These are phyloP conservation scores for Recurvomyces mirabilis DNA, from an alignment of 495 filamentous ascomycete genomes.

Conservation along the genomic window DNA sequence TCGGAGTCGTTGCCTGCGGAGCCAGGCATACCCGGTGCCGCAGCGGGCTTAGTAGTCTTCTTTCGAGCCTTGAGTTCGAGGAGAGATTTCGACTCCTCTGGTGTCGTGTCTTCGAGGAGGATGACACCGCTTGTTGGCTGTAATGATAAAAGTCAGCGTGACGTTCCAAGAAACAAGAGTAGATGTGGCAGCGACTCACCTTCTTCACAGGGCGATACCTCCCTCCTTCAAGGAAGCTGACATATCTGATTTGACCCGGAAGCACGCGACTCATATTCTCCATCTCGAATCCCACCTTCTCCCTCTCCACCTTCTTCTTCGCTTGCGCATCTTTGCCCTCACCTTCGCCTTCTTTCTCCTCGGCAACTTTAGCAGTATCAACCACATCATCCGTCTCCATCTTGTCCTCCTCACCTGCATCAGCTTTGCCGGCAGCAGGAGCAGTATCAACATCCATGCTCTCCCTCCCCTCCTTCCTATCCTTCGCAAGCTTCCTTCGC, in stretches of 20 bases:
- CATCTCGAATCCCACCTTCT: conserved; percentile 90
- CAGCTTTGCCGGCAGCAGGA: conserved; percentile 54
- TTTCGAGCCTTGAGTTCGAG: conserved; percentile 84
- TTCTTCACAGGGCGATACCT: conserved; percentile 95
- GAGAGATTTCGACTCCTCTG: conserved; percentile 62
- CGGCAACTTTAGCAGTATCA: conserved; percentile 31
- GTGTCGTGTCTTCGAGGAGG: conserved; percentile 74
- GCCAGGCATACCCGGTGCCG: conserved; percentile 22
- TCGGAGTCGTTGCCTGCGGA: conserved; percentile 25
- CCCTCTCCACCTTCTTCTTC: conserved; percentile 79
- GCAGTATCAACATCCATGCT: conserved; percentile 54
- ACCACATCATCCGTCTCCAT: conserved; percentile 75
- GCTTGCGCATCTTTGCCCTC: conserved; percentile 34
- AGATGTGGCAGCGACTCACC: conserved; percentile 37
- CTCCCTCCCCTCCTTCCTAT: conserved; percentile 31
- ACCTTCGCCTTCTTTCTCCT: conserved; percentile 50
- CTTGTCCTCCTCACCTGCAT: conserved; percentile 55
- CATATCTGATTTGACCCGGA: conserved; percentile 86
- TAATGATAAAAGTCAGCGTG: conserved; percentile 2
- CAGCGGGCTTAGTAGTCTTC: conserved; percentile 39
- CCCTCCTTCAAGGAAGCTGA: conserved; percentile 69
- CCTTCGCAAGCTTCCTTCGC: conserved; percentile 62
- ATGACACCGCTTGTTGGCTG: conserved; percentile 92
- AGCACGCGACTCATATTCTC: conserved; percentile 96
- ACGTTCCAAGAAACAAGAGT: not conserved